A percentile compares a stretch with the other conserved stretches of the same genome.
Conservation (phyloP, 1,139 yeast genomes). For the Pichia sp. region DNA sequence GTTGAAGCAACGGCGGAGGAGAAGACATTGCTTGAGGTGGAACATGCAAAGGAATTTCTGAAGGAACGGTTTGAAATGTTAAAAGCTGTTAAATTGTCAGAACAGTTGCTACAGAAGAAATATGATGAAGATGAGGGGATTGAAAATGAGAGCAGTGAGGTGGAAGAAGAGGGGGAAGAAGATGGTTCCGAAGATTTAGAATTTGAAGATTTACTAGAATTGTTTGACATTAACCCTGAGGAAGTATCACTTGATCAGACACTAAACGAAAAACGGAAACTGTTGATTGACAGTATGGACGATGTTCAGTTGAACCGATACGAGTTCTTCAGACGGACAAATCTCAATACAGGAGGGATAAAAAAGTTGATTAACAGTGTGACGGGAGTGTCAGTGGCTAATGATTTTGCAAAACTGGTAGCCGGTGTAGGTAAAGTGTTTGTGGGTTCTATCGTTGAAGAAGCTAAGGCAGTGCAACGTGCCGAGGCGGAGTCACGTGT, state of each 20-base stretch:
- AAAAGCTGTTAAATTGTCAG: conserved; percentile 19
- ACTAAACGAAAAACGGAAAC: conserved; percentile 33
- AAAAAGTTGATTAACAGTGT: conserved; percentile 77
- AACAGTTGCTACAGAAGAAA: conserved; percentile 21
- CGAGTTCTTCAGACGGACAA: conserved; percentile 81
- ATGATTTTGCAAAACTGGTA: conserved; percentile 71
- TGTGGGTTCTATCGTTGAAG: conserved; percentile 80
- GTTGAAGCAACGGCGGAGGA: too few relatives aligned
- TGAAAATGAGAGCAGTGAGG: conserved; percentile 2
- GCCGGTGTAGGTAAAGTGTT: conserved; percentile 87
- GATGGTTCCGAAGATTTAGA: neutral
- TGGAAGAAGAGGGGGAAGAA: neutral
- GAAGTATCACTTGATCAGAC: conserved; percentile 24
- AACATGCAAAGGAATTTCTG: conserved; percentile 22
- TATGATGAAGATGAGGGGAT: conserved; percentile 26
- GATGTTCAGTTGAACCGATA: conserved; percentile 83
- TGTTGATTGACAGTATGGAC: conserved; percentile 67
- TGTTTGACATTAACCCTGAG: conserved; percentile 27
- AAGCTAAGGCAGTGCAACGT: conserved; percentile 64
- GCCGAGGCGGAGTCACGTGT: conserved; percentile 43
- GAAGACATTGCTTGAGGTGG: conserved; percentile 21
- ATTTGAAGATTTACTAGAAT: conserved; percentile 25
- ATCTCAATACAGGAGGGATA: conserved; percentile 71
- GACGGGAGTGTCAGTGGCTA: conserved; percentile 77
- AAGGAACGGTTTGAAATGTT: conserved; percentile 19